Percentiles rank a stretch among this genome's conserved stretches.
These are phyloP conservation scores for Cymbidium sinense DNA, from an alignment of 106 monocot species.

Conservation along the genomic window DNA sequence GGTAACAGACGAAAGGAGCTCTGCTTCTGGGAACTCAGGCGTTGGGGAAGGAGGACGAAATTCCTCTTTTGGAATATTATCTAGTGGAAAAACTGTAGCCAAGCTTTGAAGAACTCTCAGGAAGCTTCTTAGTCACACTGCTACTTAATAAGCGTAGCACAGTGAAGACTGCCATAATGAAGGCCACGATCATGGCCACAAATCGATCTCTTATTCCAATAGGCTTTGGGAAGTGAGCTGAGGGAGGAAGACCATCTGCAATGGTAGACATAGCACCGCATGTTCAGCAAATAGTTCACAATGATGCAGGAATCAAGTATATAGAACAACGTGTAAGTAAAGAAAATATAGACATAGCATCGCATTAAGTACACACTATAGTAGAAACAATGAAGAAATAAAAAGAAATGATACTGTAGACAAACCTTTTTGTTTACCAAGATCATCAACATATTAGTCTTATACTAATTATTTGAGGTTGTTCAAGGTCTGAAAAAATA, in stretches of 20 bases:
- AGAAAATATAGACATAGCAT: not conserved
- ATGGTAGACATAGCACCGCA: not conserved
- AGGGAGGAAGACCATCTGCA: conserved; percentile 2
- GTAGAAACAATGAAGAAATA: not conserved
- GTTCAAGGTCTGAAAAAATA: no score
- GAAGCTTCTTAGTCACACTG: conserved; percentile 5
- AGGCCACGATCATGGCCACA: conserved; percentile 2
- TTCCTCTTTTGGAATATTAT: conserved; percentile 34
- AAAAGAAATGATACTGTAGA: not conserved
- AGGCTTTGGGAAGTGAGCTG: not conserved
- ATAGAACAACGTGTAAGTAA: not conserved
- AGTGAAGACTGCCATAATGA: conserved; percentile 2
- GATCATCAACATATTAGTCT: not conserved
- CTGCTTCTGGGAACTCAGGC: conserved; percentile 39
- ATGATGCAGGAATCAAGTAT: not conserved
- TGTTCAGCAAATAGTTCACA: not conserved
- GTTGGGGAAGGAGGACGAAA: conserved; percentile 51
- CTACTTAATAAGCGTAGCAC: not conserved
- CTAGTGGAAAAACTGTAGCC: conserved; percentile 1
- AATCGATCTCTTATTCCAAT: not conserved
- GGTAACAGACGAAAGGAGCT: conserved; percentile 46
- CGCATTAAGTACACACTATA: not conserved
- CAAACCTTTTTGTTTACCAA: not conserved
- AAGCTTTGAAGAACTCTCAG: not conserved
- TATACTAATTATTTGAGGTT: not conserved